Evolutionary conservation across 2,329 filamentous ascomycete species (phyloP), one percentile per base, ranked within the genome.

Genomic region (Lachnellula willkommii): DNA sequence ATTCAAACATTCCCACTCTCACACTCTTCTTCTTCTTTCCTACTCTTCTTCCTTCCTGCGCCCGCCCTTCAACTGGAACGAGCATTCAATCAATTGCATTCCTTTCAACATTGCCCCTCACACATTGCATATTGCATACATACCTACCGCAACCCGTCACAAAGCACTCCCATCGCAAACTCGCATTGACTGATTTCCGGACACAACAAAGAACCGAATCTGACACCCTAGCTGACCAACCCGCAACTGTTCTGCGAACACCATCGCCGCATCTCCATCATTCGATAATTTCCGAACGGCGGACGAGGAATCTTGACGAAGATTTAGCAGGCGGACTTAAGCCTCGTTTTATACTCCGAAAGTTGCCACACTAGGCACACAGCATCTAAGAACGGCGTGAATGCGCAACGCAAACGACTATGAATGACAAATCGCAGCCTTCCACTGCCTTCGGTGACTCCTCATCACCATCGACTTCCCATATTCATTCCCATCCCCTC

Each of bases 361-460:
- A 62, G 42, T 65, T 64, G 62, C 61, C 63, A 66, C 63, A 61
- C 58, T 55, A 53, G 60, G 51, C 51, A 45, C 12, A 45, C 50
- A 50, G 24, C 37, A 54, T 53, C 57, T 52, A 46, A 57, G 53
- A 50, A 55, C 56, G 60, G 61, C 60, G 60, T 32, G 28, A 32
- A 32, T 2, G 9, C 28, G 28, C 60, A 61, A 54, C 20, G 53
- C 59, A 62, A 54, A 59, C 54, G 52, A 32, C 54, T 14, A 66
- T 66, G 64, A 61, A 61, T 66, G 63, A 66, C 60, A 63, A 64
- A 63, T 55, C 62, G 54, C 64, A 60, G 59, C 57, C 63, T 68
- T 66, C 65, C 57, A 64, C 60, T 58, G 53, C 60, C 49, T 67
- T 68, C 66, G 62, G 62, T 61, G 56, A 61, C 54, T 62, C 59